A percentile compares a stretch with the other conserved stretches of the same genome.
Evolutionary conservation across 768 basidiomycete species (phyloP).

Genomic region (Hericium rajendrae): DNA sequence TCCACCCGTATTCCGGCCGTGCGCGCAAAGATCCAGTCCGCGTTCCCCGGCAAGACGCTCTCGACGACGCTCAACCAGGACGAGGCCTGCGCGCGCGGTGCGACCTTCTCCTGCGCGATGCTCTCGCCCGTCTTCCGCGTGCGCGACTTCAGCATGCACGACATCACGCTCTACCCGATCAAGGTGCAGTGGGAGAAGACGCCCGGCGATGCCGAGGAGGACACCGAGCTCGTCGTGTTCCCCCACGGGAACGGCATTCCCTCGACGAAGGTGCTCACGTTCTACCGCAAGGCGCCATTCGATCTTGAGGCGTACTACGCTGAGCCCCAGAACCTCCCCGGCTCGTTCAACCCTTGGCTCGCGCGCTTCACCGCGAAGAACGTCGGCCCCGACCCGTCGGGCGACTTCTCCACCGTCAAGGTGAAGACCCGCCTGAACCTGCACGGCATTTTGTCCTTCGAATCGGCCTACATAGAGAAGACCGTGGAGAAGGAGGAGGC

Average conservation of each 20-base stretch:
- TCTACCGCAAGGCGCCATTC: slow-evolving; percentile 85
- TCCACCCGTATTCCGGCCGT: slow-evolving; percentile 89
- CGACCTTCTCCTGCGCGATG: slow-evolving; percentile 95
- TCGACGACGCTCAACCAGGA: slow-evolving; percentile 95
- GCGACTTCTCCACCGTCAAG: slow-evolving; percentile 76
- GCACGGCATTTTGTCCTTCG: slow-evolving; percentile 83
- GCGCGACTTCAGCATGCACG: slow-evolving; percentile 84
- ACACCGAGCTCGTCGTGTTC: slow-evolving; percentile 89
- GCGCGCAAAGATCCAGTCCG: slow-evolving; percentile 75
- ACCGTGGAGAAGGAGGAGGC: slow-evolving; percentile 63
- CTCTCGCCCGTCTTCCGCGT: slow-evolving; percentile 97
- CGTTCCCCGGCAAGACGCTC: slow-evolving; percentile 76
- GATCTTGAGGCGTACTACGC: slow-evolving; percentile 82
- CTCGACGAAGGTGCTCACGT: slow-evolving; percentile 91
- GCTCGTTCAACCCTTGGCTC: slow-evolving; percentile 77
- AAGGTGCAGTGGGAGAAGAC: slow-evolving; percentile 80
- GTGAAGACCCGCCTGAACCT: slow-evolving; percentile 84
- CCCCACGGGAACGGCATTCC: slow-evolving; percentile 77
- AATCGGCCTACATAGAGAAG: slow-evolving; percentile 79
- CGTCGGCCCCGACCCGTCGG: slow-evolving; percentile 58
- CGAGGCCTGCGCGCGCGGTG: slow-evolving; percentile 91
- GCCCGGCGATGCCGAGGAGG: slow-evolving; percentile 72
- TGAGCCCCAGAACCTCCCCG: slow-evolving; percentile 62
- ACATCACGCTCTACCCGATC: slow-evolving; percentile 82
- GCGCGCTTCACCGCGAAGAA: slow-evolving; percentile 74